Evolutionary conservation across 306 rosid genomes (phyloP).

Genomic region (Oxytropis ochrocephala): DNA sequence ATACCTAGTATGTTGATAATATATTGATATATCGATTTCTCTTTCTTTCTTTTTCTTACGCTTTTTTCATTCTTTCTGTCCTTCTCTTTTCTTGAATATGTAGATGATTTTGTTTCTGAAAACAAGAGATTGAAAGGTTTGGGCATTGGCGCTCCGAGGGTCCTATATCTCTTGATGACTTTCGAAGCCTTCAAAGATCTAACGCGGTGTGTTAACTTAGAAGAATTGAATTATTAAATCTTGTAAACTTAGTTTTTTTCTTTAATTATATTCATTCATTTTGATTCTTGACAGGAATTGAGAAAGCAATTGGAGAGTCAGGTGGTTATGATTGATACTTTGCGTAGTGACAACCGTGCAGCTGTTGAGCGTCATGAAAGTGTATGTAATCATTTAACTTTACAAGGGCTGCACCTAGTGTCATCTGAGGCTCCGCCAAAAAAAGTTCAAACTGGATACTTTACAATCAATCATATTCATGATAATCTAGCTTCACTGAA

Average conservation of each 20-base stretch:
- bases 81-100: conserved; percentile 8
- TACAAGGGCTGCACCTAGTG: background rate
- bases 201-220: conserved; percentile 47
- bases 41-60: background rate
- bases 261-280: background rate
- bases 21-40: background rate
- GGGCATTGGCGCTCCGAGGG: conserved; percentile 98
- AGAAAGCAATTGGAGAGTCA: conserved; percentile 92
- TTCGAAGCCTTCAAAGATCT: conserved; percentile 91
- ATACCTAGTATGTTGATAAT: background rate
- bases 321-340: conserved; percentile 51
- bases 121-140: conserved; percentile 87
- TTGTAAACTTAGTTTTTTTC: background rate
- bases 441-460: background rate
- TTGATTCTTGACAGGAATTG: conserved; percentile 54
- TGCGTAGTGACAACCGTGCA: conserved; percentile 57
- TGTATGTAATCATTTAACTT: conserved; percentile 40
- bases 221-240: background rate
- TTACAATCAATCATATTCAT: background rate
- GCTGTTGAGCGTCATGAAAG: conserved; percentile 54
- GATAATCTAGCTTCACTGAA: background rate
- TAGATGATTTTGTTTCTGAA: conserved; percentile 60
- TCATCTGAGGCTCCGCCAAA: background rate
- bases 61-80: background rate
- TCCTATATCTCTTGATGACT: conserved; percentile 95